Base-by-base conservation (phyloP, 208 protist species). In the Acanthamoeba castellanii region DNA sequence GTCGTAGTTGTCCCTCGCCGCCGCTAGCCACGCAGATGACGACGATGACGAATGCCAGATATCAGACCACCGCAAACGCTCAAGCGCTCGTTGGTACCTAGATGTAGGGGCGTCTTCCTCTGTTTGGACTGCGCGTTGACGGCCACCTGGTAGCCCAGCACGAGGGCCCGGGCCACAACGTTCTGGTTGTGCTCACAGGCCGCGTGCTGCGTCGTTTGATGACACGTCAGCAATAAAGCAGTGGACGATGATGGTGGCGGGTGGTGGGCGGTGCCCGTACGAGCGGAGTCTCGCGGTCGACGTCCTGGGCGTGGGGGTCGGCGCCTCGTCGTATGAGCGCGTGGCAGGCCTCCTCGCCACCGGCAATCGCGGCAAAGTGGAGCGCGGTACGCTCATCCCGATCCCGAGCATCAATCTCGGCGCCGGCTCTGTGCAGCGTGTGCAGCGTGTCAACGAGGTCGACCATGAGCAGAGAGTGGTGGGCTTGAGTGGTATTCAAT, bases 351-450 rank as follows among this genome's bases (percentile, higher is more conserved):
- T 91, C 84, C n/a, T 91, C 84, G 32, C 42, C 25, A 7, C 84
- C 84, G 59, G 84, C 84, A 27, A 91, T 91, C 25, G 84, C 84
- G 14, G 84, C 84, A 68, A 91, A 91, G 59, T 91, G 84, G 25
- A 91, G 42, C 30, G 84, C 57, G 30, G 84, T 91, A 16, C 84
- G 84, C 8, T 16, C 42, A 22, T 91, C 84, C 45, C 45, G 30
- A 14, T 91, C 84, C 30, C 11, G 5, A 6, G 59, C 84, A 22
- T 91, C 84, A 11, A 47, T 42, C 20, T 37, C 45, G 25, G 84
- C 42, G 50, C 84, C 84, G 9, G 84, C 84, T 14, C 84, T 91
- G 45, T n/a, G 25, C 25, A 9, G 45, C 45, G 8, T 4, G 45
- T 47, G 25, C 2, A 2, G 2, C 45, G 8, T 1, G 37, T 42